A percentile compares a stretch with the other conserved stretches of the same genome.
These are phyloP conservation scores for Talaromyces islandicus DNA, from an alignment of 2,329 filamentous ascomycete species.

Conservation along the genomic window DNA sequence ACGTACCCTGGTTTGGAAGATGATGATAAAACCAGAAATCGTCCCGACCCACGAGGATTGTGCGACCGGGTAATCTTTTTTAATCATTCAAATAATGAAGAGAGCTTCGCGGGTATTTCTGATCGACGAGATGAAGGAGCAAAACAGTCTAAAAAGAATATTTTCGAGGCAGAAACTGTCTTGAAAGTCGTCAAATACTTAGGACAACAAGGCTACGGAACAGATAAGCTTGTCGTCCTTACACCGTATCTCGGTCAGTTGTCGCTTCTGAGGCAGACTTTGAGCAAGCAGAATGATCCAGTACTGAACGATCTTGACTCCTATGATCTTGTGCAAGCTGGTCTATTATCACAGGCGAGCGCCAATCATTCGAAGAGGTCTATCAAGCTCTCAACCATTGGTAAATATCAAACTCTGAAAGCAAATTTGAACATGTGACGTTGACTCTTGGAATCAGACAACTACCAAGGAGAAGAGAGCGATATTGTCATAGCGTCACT, in stretches of 20 bases:
- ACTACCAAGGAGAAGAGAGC: constrained; percentile 72
- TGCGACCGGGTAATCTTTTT: constrained; percentile 58
- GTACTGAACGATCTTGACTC: constrained; percentile 64
- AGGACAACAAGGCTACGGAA: constrained; percentile 64
- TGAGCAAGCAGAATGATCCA: constrained; percentile 56
- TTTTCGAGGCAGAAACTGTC: constrained; percentile 61
- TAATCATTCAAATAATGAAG: constrained; percentile 55
- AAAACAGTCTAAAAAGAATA: constrained; percentile 56
- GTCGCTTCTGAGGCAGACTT: constrained; percentile 47
- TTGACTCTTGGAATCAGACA: constrained; percentile 46
- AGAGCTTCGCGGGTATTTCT: constrained; percentile 32
- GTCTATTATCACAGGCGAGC: constrained; percentile 51
- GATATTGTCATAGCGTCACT: constrained; percentile 65
- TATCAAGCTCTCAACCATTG: constrained; percentile 63
- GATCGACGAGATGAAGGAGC: constrained; percentile 48
- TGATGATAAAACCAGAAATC: constrained; percentile 42
- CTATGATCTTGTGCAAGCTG: constrained; percentile 56
- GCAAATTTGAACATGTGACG: neutral
- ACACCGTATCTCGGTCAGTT: constrained; percentile 70
- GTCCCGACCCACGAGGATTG: constrained; percentile 51
- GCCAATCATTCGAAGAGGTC: constrained; percentile 47
- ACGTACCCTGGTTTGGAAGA: constrained; percentile 60
- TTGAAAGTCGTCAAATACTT: constrained; percentile 61
- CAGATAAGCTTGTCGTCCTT: constrained; percentile 59
- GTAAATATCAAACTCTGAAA: constrained; percentile 36